Percentiles rank a stretch among this genome's conserved stretches.
phyloP scores from a whole-genome alignment of 1,139 yeast genomes.

The Yarrowia galli region DNA sequence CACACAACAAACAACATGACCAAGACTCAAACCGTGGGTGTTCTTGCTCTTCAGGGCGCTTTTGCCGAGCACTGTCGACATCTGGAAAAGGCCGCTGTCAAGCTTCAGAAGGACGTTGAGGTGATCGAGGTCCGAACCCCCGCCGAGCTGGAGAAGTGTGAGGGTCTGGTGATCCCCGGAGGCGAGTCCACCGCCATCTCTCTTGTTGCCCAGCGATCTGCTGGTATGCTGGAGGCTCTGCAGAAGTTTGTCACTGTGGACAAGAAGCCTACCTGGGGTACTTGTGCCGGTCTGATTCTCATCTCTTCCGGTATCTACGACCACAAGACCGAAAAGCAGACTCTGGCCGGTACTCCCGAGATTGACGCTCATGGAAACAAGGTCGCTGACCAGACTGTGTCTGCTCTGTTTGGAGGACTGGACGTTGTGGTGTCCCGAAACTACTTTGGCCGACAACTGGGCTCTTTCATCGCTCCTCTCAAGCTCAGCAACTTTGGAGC shows the following conservation, averaged over 20 bases:
- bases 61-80: slow-evolving; percentile 73
- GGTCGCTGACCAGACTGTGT: slow-evolving; percentile 46
- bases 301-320: slow-evolving; percentile 52
- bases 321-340: slow-evolving; percentile 49
- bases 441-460: slow-evolving; percentile 81
- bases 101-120: slow-evolving; percentile 40
- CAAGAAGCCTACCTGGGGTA: slow-evolving; percentile 77
- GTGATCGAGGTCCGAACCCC: slow-evolving; percentile 63
- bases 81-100: slow-evolving; percentile 54
- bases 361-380: slow-evolving; percentile 35
- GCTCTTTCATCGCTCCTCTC: slow-evolving; percentile 57
- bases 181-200: slow-evolving; percentile 86
- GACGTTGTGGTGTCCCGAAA: slow-evolving; percentile 71
- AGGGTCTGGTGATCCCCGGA: slow-evolving; percentile 74
- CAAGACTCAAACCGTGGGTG: slow-evolving; percentile 58
- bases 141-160: slow-evolving; percentile 59
- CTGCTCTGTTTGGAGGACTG: slow-evolving; percentile 69
- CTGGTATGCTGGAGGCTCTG: slow-evolving; percentile 62
- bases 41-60: slow-evolving; percentile 83
- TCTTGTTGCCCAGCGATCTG: slow-evolving; percentile 69
- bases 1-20: slow-evolving; percentile 12
- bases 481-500: slow-evolving; percentile 57
- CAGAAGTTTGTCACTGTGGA: slow-evolving; percentile 57
- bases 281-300: slow-evolving; percentile 84
- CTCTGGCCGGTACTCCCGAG: slow-evolving; percentile 60